Base-by-base conservation (phyloP, 768 basidiomycete genomes). In the Tulasnella sp. region DNA sequence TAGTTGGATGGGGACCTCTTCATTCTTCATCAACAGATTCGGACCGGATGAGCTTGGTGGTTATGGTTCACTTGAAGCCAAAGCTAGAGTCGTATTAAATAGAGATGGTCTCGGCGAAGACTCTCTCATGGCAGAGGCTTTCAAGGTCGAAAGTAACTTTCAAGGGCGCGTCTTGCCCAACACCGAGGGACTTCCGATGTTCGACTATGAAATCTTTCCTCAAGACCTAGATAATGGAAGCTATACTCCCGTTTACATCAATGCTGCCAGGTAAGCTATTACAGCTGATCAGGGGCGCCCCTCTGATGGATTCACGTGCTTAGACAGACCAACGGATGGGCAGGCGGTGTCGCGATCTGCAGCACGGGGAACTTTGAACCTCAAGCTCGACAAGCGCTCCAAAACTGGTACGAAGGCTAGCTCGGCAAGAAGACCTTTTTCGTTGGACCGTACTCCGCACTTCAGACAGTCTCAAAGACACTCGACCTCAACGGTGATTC, bases 181-280 rank as follows among this genome's bases (percentile, higher is more conserved):
- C 36, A 17, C 69, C 26, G 47, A 62, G 19, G 47, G 32, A 16
- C 34, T 62, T 17, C 17, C 22, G 16, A 34, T 52, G 32, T 70
- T 34, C 69, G 69, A 70, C 69, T 70, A 70, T 62, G 69, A 70
- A 9, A n/a, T 52, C 1, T 37, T 59, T 16, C 69, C 69, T 19
- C 69, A 70, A 19, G 69, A 52, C 47, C 17, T 59, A 7, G 36
- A 37, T 40, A 35, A 40, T 36, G 32, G 29, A 16, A 40, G 69
- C 69, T 26, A 32, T 29, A 40, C 44, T n/a, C 69, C 44, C 19
- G 34, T 67, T n/a, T 41, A 39, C 16, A 41, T 67, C 39, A 41
- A 67, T 41, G 40, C 39, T 14, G 37, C 37, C 9, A 35, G 26
- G 37, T 29, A 37, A 16, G 40, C n/a, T 34, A 5, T 41, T 3